Evolutionary conservation across 2,329 filamentous ascomycete species (phyloP), one percentile per base, ranked within the genome.

Genomic region (Didymella glomerata): DNA sequence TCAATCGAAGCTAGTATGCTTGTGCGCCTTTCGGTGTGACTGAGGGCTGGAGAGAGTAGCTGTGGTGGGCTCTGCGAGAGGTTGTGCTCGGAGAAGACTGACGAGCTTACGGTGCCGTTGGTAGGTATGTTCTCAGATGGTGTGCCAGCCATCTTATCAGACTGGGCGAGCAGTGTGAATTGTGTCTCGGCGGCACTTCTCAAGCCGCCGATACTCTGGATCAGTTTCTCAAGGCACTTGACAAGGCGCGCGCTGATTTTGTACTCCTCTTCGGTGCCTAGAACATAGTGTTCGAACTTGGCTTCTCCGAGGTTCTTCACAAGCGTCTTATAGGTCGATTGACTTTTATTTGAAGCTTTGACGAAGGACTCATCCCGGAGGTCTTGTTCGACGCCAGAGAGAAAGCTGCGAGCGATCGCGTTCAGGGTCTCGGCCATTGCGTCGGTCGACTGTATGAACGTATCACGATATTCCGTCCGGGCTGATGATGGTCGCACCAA

Each of bases 171-270:
- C 30, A 98, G 84, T 16, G 90, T 86, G 72, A 98, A 96, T 71
- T 99, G 94, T 22, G 93, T 93, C 58, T 90, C 86, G 25, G 95
- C 91, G 32, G 95, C 93, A 80, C 93, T 97, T 65, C 93, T 86
- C 70, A 99, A 80, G 8, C 94, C 95, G 75, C 94, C 93, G 64
- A 97, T 89, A 65, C 92, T 93, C 74, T 97, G 93, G 4, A 92
- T 89, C 27, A 98, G 83, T 46, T 87, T 88, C 74, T 96, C 92
- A 69, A 98, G 86, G 65, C 91, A 94, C 70, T 92, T 90, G 44
- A 94, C 90, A 4, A 98, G 84, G 24, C 86, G 88, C 64, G 89
- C 89, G 70, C 97, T 91, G 3, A 96, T 84, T 36, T 85, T 83
- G 74, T 96, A 96, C 62, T 94, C 85, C 54, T 84, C 85, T 74